These are phyloP conservation scores for Arthrobotrys sphaeroides DNA, from an alignment of 2,329 filamentous ascomycete species.

Conservation along the genomic window DNA sequence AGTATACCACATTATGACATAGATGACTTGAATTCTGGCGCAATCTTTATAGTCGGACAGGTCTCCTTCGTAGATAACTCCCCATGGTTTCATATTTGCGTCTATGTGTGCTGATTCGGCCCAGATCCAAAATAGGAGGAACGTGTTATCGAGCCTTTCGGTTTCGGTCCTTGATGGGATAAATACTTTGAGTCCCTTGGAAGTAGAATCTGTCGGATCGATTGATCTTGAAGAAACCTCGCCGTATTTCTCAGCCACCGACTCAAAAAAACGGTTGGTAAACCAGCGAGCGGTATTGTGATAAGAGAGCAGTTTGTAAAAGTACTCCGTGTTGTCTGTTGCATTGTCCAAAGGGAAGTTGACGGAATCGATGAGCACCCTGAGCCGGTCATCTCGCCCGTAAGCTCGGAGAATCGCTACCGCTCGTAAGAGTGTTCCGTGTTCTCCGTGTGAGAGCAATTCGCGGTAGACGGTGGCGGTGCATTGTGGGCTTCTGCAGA, in stretches of 20 bases:
- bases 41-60: too few relatives aligned
- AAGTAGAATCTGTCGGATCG: too few relatives aligned
- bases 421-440: background rate
- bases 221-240: background rate
- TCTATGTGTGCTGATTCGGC: slow-evolving; percentile 11
- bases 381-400: background rate
- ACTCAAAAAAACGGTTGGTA: slow-evolving; percentile 4
- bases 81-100: background rate
- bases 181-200: background rate
- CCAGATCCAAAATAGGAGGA: slow-evolving; percentile 17
- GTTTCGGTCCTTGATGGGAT: slow-evolving; percentile 4
- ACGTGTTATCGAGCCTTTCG: background rate
- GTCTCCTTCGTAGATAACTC: background rate
- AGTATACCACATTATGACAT: background rate
- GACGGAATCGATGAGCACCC: background rate
- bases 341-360: background rate
- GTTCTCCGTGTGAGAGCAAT: background rate
- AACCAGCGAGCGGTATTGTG: slow-evolving; percentile 19
- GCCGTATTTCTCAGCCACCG: background rate
- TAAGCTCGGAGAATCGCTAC: slow-evolving; percentile 14
- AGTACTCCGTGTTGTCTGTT: slow-evolving; percentile 27
- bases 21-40: too few relatives aligned
- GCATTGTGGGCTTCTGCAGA: slow-evolving; percentile 8
- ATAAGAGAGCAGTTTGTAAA: background rate
- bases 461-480: background rate